Evolutionary conservation across 768 basidiomycete genomes (phyloP), one percentile per base, ranked within the genome.

Genomic region (Symmetrospora coprosmae): DNA sequence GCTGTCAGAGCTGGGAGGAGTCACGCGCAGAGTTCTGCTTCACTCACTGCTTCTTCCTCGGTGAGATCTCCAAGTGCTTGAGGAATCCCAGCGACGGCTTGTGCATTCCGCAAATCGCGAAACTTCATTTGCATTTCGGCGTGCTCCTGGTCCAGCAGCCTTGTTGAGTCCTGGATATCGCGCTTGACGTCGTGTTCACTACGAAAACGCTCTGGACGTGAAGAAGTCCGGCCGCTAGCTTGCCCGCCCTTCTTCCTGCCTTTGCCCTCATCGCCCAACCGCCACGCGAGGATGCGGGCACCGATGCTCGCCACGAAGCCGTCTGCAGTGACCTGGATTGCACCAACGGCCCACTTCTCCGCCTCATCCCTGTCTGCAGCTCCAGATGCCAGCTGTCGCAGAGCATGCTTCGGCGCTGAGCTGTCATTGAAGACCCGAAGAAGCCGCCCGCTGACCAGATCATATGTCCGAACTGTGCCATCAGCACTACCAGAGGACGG

Each of bases 301-400:
- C 62, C 62, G 31, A 63, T 56, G 21, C 40, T 58, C 16, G 62
- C 62, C 8, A 59, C 52, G 33, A 63, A 47, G 25, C 52, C 53
- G 14, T 47, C 41, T 21, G 23, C 60, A 4, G 45, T 47, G 17
- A 13, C 52, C 11, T 28, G 38, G n/a, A 55, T 47, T 31, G 40
- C 30, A 23, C 35, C 48, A 40, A 59, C 55, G 17, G 34, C 21
- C 39, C 35, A 63, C 49, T 49, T 56, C 8, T 21, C 40, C 30
- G 28, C 62, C 21, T 59, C 62, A n/a, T 58, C 40, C 33, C 35
- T 56, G 47, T 63, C 62, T 7, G 53, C 55, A n/a, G 33, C 23
- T 2, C 62, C 62, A 16, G 37, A 16, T 2, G 28, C 33, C 13
- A 63, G 19, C 8, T 47, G 43, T 35, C 62, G 52, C 38, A 63